Conservation (phyloP, 768 basidiomycete species). For the Rhizopogon salebrosus region DNA sequence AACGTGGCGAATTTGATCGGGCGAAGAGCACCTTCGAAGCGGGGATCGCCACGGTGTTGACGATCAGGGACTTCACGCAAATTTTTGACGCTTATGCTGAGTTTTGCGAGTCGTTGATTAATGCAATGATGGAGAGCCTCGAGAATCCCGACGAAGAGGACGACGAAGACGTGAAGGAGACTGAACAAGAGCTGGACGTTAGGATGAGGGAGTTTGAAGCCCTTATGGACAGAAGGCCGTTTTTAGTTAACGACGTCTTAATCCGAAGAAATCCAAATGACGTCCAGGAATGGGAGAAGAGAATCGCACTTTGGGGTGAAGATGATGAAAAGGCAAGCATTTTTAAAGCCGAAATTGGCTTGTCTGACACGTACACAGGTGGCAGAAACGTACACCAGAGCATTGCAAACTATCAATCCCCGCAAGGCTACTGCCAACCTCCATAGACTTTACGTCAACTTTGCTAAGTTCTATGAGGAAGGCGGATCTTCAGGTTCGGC, state of each 20-base stretch:
- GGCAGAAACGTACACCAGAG: constrained; percentile 88
- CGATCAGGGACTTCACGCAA: constrained; percentile 95
- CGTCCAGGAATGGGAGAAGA: constrained; percentile 99
- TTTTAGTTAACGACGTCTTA: constrained; percentile 94
- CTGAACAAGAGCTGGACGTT: constrained; percentile 77
- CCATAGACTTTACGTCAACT: constrained; percentile 88
- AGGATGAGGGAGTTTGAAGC: constrained; percentile 93
- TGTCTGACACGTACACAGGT: constrained; percentile 44
- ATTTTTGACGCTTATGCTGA: constrained; percentile 97
- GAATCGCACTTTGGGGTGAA: constrained; percentile 88
- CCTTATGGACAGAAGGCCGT: constrained; percentile 90
- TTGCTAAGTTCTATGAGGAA: constrained; percentile 96
- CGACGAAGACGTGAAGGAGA: constrained; percentile 73
- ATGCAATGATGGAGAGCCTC: constrained; percentile 81
- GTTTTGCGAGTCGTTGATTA: constrained; percentile 86
- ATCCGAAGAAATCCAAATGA: constrained; percentile 93
- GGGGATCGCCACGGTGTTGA: constrained; percentile 79
- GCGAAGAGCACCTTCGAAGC: constrained; percentile 85
- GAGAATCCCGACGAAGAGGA: constrained; percentile 72
- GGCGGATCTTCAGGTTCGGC: constrained; percentile 79
- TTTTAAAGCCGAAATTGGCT: background rate
- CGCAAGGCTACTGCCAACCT: constrained; percentile 88
- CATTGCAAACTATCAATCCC: constrained; percentile 82
- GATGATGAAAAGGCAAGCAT: constrained; percentile 83
- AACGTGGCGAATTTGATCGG: constrained; percentile 90